Percentiles rank a stretch among this genome's conserved stretches.
Conservation (phyloP, 495 filamentous ascomycete genomes). For the Stereocaulon alpinum region DNA sequence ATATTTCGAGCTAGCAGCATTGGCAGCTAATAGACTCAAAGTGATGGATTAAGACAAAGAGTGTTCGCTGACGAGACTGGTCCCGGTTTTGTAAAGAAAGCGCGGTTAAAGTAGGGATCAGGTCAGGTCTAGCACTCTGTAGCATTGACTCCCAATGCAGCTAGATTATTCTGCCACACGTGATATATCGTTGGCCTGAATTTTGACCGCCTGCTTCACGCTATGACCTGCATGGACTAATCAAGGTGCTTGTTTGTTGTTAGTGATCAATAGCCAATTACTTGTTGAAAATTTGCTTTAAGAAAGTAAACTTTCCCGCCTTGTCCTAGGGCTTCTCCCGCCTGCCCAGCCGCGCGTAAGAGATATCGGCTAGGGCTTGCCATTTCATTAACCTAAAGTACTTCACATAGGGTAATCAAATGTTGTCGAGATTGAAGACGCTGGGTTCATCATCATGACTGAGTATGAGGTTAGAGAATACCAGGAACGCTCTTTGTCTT, state of each 20-base stretch:
- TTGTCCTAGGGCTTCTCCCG: background rate
- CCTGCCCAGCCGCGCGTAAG: background rate
- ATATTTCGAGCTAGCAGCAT: slow-evolving; percentile 1
- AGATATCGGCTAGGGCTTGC: background rate
- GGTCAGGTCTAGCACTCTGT: background rate
- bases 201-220: background rate
- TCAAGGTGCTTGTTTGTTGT: background rate
- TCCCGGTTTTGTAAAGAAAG: no score
- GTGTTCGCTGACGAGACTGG: no score
- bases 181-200: background rate
- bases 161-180: background rate
- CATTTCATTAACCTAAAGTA: background rate
- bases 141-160: background rate
- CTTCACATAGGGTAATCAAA: background rate
- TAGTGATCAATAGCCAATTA: background rate
- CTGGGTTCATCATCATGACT: background rate
- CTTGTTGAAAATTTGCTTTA: background rate
- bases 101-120: background rate
- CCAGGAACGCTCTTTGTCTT: background rate
- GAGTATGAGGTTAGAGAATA: slow-evolving; percentile 1
- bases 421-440: no score
- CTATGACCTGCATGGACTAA: background rate
- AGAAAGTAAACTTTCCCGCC: background rate
- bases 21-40: background rate
- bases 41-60: background rate